Evolutionary conservation across 2,329 filamentous ascomycete species (phyloP).

Genomic region (Fulvia fulva): DNA sequence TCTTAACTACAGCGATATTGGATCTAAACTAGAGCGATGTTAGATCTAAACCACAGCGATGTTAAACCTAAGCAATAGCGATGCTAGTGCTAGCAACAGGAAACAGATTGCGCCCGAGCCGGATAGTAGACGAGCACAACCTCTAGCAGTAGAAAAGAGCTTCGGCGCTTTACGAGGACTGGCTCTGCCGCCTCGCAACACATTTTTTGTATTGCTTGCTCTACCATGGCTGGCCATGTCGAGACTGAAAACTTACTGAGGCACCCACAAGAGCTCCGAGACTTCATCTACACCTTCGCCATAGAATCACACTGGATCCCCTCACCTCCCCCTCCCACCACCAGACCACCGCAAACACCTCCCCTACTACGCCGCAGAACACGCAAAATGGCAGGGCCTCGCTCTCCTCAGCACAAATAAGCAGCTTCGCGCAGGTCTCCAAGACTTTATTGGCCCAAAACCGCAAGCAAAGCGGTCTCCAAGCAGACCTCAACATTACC

Average conservation of each 20-base stretch:
- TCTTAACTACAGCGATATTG: too few relatives aligned
- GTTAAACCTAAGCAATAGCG: too few relatives aligned
- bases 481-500: conserved; percentile 23
- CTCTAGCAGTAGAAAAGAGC: too few relatives aligned
- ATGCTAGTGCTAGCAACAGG: too few relatives aligned
- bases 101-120: too few relatives aligned
- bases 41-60: too few relatives aligned
- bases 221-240: neutral
- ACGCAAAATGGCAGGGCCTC: conserved; percentile 9
- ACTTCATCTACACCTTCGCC: conserved; percentile 17
- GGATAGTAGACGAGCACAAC: too few relatives aligned
- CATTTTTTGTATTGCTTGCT: too few relatives aligned
- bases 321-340: conserved; percentile 6
- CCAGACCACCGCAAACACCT: conserved; percentile 12
- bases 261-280: conserved; percentile 24
- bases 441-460: conserved; percentile 14
- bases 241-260: conserved; percentile 10
- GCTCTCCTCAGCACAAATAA: conserved; percentile 11
- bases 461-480: conserved; percentile 5
- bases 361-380: conserved; percentile 14
- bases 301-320: neutral
- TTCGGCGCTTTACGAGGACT: too few relatives aligned
- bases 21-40: too few relatives aligned
- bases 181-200: too few relatives aligned
- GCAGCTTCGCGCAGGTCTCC: conserved; percentile 20